Evolutionary conservation across 164 flowering plant species (phyloP), one percentile per base, ranked within the genome.

Genomic region (Liriodendron chinense): DNA sequence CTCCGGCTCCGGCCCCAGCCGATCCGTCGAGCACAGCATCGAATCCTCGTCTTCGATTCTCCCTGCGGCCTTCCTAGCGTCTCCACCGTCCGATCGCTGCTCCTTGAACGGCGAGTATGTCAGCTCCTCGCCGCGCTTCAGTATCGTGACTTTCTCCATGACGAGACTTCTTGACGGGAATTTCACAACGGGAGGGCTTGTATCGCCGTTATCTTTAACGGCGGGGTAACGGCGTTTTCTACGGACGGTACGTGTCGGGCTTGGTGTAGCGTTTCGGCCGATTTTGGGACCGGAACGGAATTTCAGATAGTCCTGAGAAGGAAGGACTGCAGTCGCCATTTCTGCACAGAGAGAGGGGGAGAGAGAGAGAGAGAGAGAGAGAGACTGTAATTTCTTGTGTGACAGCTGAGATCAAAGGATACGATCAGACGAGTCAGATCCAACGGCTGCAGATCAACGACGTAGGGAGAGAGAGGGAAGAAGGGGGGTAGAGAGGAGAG

Each of bases 121-220:
- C 72, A 75, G 61, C 26, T 6, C 23, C 73, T 75, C 73, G 7
- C 78, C 78, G 8, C 73, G 78, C 59, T 75, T 75, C 73, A 75
- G 57, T 13, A 75, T 75, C 22, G 72, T 61, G 21, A 75, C 78
- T 43, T 69, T 64, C 66, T 65, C 73, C 78, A 70, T 75, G 16
- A 69, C 68, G 24, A 70, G 68, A 14, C 23, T 43, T 14, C n/a
- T 34, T 13, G 72, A 22, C 1, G 77, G 77, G 34, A 12, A 34
- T 14, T 57, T 75, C 24, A 20, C 68, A 2, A 25, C 68, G n/a
- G 2, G 14, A 2, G 18, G 7, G 5, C 23, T 25, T 16, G 34
- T 12, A 23, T 68, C 47, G 1, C 61, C 59, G 21, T 68, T 68
- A 16, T 43, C 77, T 0, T 21, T 63, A 6, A 18, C 21, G 12